A percentile compares a stretch with the other conserved stretches of the same genome.
These are phyloP conservation scores for Nigrospora oryzae DNA, from an alignment of 2,329 filamentous ascomycete species.

Conservation along the genomic window DNA sequence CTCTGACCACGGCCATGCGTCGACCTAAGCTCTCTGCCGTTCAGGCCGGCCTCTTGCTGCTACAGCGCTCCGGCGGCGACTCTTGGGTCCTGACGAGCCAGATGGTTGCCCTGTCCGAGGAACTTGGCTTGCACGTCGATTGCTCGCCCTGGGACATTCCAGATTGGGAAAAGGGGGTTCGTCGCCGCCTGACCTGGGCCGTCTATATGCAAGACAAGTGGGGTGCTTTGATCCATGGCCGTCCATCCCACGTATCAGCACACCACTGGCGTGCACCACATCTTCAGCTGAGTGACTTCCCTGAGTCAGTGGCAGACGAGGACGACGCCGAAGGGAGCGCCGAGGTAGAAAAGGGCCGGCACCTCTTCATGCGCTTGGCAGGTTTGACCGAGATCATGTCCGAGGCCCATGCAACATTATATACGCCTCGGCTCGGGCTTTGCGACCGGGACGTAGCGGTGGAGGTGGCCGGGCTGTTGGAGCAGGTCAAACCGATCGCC, in stretches of 20 bases:
- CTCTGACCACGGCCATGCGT: constrained; percentile 23
- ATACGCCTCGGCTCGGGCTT: too few relatives aligned
- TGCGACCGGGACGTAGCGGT: too few relatives aligned
- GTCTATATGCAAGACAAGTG: constrained; percentile 54
- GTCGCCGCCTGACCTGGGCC: constrained; percentile 50
- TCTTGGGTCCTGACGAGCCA: constrained; percentile 33
- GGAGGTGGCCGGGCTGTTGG: constrained; percentile 1
- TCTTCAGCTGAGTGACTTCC: constrained; percentile 1
- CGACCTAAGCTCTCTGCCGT: constrained; percentile 32
- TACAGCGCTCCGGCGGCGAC: constrained; percentile 26
- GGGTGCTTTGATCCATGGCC: constrained; percentile 42
- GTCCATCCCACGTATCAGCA: constrained; percentile 39
- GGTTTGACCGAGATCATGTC: neutral
- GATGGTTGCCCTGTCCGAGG: constrained; percentile 39
- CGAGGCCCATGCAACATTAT: neutral
- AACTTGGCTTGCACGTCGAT: constrained; percentile 46
- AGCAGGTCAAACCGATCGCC: constrained; percentile 22
- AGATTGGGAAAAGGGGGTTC: constrained; percentile 45
- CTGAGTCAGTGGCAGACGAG: neutral
- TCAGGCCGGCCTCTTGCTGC: constrained; percentile 31
- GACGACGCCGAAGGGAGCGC: constrained; percentile 11
- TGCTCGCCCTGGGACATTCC: constrained; percentile 48
- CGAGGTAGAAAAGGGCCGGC: neutral
- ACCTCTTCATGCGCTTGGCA: neutral
- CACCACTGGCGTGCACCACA: constrained; percentile 39